Conservation (phyloP, 257 asterid species). For the Solanum medicagineum region DNA sequence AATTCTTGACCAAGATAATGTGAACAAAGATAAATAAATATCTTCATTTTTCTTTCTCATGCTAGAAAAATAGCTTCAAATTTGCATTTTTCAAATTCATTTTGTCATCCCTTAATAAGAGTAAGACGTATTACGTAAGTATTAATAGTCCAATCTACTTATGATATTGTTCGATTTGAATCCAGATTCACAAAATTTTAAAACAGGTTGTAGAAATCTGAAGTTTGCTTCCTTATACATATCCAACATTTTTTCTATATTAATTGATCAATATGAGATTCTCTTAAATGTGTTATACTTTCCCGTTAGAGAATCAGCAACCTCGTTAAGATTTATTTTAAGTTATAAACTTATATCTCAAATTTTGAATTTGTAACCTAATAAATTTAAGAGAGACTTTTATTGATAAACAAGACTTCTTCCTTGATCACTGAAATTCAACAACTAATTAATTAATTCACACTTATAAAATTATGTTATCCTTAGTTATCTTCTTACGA, state of each 20-base stretch:
- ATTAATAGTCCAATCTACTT: background rate
- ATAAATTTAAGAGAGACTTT: background rate
- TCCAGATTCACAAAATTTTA: background rate
- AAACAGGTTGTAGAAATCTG: background rate
- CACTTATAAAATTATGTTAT: background rate
- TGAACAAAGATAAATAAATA: background rate
- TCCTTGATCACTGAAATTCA: background rate
- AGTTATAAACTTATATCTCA: background rate
- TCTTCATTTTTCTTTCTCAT: background rate
- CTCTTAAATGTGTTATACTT: no score
- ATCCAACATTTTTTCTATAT: no score
- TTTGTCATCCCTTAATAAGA: background rate
- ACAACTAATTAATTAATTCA: background rate
- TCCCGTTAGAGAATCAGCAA: background rate
- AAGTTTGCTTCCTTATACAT: background rate
- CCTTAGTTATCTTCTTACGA: background rate
- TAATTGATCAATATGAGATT: no score
- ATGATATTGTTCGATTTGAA: background rate
- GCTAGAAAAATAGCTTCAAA: background rate
- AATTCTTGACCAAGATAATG: background rate
- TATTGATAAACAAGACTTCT: background rate
- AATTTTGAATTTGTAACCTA: background rate
- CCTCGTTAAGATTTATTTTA: no score
- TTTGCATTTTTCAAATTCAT: background rate
- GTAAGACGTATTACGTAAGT: background rate